phyloP scores from a whole-genome alignment of 2,329 filamentous ascomycete species.

The Apiospora sp. region DNA sequence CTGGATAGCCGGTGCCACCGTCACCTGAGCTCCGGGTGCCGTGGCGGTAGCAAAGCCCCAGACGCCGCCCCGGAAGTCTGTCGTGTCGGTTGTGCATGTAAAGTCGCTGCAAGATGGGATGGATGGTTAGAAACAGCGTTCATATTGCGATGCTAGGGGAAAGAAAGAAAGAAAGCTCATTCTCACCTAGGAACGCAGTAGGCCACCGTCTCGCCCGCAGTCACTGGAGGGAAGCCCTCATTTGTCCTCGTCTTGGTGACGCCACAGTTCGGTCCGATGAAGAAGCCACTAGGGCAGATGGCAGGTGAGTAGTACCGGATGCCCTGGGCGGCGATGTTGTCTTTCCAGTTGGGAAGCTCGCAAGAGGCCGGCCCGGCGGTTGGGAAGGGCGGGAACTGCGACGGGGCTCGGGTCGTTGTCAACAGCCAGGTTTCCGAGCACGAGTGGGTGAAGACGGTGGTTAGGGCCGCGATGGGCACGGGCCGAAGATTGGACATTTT shows the following conservation, averaged over 20 bases:
- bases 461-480: slow-evolving; percentile 47
- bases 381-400: slow-evolving; percentile 48
- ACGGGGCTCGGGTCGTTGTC: slow-evolving; percentile 47
- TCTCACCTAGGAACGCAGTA: slow-evolving; percentile 43
- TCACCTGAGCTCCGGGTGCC: slow-evolving; percentile 33
- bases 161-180: neutral
- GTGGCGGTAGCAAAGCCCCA: slow-evolving; percentile 44
- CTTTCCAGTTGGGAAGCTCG: slow-evolving; percentile 46
- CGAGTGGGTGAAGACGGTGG: slow-evolving; percentile 50
- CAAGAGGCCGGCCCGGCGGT: slow-evolving; percentile 43
- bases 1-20: slow-evolving; percentile 48
- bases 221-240: slow-evolving; percentile 43
- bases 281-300: slow-evolving; percentile 49
- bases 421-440: slow-evolving; percentile 51
- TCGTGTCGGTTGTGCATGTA: slow-evolving; percentile 50
- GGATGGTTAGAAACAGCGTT: slow-evolving; percentile 7
- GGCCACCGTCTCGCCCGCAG: slow-evolving; percentile 41
- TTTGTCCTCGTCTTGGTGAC: slow-evolving; percentile 37
- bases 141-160: slow-evolving; percentile 19
- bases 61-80: slow-evolving; percentile 49
- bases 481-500: slow-evolving; percentile 30
- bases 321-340: slow-evolving; percentile 45
- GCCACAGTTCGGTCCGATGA: slow-evolving; percentile 42
- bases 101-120: slow-evolving; percentile 39
- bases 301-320: slow-evolving; percentile 52